Percentiles rank a stretch among this genome's conserved stretches.
phyloP scores from a whole-genome alignment of 345 rosid species.

The Camelina hispida region DNA sequence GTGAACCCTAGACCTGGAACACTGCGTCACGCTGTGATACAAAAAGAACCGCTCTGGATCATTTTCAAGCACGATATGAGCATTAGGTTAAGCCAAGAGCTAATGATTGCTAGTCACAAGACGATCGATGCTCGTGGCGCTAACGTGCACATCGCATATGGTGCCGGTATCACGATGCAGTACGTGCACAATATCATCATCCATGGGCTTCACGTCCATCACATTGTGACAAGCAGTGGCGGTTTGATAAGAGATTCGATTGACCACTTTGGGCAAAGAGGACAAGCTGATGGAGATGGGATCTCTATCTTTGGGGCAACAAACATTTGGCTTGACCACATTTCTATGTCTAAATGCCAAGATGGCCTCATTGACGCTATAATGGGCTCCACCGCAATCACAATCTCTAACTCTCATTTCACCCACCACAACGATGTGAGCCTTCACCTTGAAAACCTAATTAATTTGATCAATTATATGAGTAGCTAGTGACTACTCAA shows the following conservation, averaged over 20 bases:
- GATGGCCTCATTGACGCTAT: conserved; percentile 86
- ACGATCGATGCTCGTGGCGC: conserved; percentile 86
- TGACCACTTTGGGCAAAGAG: conserved; percentile 62
- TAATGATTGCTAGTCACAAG: conserved; percentile 62
- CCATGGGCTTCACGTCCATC: conserved; percentile 66
- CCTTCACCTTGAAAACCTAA: neutral
- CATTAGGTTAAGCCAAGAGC: conserved; percentile 68
- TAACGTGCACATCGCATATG: conserved; percentile 62
- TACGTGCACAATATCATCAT: conserved; percentile 68
- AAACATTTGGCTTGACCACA: conserved; percentile 84
- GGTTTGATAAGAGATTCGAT: conserved; percentile 60
- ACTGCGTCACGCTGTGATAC: conserved; percentile 70
- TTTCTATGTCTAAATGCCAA: conserved; percentile 63
- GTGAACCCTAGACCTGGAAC: conserved; percentile 66
- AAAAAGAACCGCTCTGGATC: conserved; percentile 67
- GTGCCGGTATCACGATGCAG: conserved; percentile 72
- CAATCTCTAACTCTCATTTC: conserved; percentile 83
- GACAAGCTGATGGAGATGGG: conserved; percentile 78
- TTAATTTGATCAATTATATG: neutral
- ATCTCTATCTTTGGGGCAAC: conserved; percentile 69
- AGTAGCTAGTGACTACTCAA: neutral
- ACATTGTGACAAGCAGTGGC: conserved; percentile 53
- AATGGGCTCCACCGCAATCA: conserved; percentile 72
- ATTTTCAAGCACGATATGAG: conserved; percentile 61
- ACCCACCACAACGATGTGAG: conserved; percentile 74